Evolutionary conservation across 148 eudicot genomes (phyloP).

Genomic region (Salicornia ramosissima): DNA sequence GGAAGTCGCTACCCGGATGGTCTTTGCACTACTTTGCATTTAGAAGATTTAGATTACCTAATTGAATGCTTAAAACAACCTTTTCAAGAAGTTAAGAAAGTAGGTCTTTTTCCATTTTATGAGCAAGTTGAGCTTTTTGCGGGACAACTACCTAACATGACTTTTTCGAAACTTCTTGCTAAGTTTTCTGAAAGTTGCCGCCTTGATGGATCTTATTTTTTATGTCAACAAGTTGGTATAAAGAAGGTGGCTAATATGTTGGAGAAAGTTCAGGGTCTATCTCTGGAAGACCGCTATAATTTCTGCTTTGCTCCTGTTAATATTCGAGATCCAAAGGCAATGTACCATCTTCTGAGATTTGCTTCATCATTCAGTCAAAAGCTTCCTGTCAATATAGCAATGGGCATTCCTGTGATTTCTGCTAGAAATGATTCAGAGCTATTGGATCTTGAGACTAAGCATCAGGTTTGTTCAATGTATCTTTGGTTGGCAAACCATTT

Average conservation of each 20-base stretch:
- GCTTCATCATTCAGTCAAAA: constrained; percentile 70
- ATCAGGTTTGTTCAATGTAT: constrained; percentile 91
- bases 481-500: constrained; percentile 91
- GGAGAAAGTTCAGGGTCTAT: constrained; percentile 72
- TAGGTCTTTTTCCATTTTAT: constrained; percentile 85
- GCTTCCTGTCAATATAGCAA: constrained; percentile 79
- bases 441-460: constrained; percentile 91
- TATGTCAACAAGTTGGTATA: constrained; percentile 64
- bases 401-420: constrained; percentile 83
- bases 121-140: constrained; percentile 97
- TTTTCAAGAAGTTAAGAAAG: constrained; percentile 70
- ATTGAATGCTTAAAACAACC: constrained; percentile 82
- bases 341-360: constrained; percentile 82
- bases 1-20: constrained; percentile 97
- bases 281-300: constrained; percentile 87
- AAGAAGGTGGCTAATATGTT: constrained; percentile 88
- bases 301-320: constrained; percentile 98
- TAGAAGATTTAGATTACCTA: constrained; percentile 77
- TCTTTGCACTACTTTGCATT: constrained; percentile 66
- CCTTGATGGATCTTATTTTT: constrained; percentile 84
- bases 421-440: constrained; percentile 89
- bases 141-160: constrained; percentile 54
- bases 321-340: constrained; percentile 88
- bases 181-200: constrained; percentile 71
- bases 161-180: constrained; percentile 65